Evolutionary conservation across 2,329 filamentous ascomycete genomes (phyloP).

Genomic region (Exophiala mesophila): DNA sequence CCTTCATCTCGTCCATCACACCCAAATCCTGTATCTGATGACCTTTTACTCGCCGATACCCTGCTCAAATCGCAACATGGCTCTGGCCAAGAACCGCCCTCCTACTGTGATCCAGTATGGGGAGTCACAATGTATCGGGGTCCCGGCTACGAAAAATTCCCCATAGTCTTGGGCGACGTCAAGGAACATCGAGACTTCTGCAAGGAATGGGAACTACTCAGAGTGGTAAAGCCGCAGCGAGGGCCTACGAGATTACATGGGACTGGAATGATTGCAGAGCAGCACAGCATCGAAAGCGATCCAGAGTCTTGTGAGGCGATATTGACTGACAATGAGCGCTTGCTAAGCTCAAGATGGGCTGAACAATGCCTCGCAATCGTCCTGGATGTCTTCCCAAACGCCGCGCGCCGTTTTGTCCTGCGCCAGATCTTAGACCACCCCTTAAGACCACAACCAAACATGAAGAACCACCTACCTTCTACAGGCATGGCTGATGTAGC

Average conservation of each 20-base stretch:
- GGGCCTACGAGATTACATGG: constrained; percentile 9
- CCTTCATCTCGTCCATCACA: no score
- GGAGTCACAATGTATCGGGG: constrained; percentile 25
- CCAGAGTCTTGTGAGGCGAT: constrained; percentile 11
- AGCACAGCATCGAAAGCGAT: constrained; percentile 4
- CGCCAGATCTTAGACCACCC: constrained; percentile 14
- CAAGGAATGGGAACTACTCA: constrained; percentile 21
- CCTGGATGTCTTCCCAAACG: constrained; percentile 44
- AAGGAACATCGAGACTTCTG: constrained; percentile 22
- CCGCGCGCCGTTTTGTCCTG: constrained; percentile 39
- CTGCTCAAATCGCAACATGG: no score
- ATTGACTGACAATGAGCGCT: neutral
- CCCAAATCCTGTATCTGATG: no score
- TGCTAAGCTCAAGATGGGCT: constrained; percentile 2
- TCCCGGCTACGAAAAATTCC: constrained; percentile 25
- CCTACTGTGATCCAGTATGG: constrained; percentile 22
- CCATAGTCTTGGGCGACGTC: constrained; percentile 21
- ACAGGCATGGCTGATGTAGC: constrained; percentile 2
- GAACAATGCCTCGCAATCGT: constrained; percentile 33
- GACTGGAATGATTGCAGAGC: neutral
- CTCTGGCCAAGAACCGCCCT: constrained; percentile 22
- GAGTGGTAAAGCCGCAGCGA: constrained; percentile 2
- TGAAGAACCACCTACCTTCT: neutral
- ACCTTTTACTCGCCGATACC: no score
- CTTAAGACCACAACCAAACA: constrained; percentile 30